Base-by-base conservation (phyloP, 192 early-diverging fungal species). In the Coemansia sp. region DNA sequence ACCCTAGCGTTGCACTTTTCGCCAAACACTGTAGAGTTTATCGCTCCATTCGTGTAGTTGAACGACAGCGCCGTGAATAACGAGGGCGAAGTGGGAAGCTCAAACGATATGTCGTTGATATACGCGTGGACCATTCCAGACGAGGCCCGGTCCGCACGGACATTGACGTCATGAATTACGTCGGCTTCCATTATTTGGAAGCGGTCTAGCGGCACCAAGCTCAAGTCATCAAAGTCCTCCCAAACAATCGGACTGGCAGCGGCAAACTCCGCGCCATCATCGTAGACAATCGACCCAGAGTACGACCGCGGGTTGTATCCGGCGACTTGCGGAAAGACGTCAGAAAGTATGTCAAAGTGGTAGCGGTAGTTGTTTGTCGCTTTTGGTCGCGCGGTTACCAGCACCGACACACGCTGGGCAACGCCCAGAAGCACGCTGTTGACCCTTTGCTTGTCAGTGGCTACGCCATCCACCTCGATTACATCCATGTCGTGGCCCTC, bases 401-500 rank as follows among this genome's bases (percentile, higher is more conserved):
- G 81, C 5, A 94, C 89, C 22, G 93, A 93, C 43, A 86, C 78
- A 11, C 94, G 88, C 75, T 94, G 93, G 8, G 90, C 94, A 60
- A 87, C 85, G 6, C 86, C 87, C 22, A 94, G n/a, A 15, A 80
- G 65, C 35, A 93, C 79, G 40, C 76, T 82, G 3, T 76, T 47
- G 17, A 89, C 88, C 20, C 72, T 77, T 22, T 58, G 73, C 19
- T 77, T 78, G 45, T 88, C 73, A 1, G 86, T 84, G 24, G 87
- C 75, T 20, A 87, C 83, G 41, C 93, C 93, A 47, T 94, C 93
- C 29, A 85, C 85, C 79, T 94, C 93, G 64, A 96, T 91, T 19
- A 96, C 79, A 58, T 85, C 62, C 80, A 96, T 82, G 17, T 86
- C 80, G 82, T 94, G 94, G 49, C 86, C 89, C 65, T 90, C 90